phyloP scores from a whole-genome alignment of 2,329 filamentous ascomycete genomes.

The Monosporascus sp. region DNA sequence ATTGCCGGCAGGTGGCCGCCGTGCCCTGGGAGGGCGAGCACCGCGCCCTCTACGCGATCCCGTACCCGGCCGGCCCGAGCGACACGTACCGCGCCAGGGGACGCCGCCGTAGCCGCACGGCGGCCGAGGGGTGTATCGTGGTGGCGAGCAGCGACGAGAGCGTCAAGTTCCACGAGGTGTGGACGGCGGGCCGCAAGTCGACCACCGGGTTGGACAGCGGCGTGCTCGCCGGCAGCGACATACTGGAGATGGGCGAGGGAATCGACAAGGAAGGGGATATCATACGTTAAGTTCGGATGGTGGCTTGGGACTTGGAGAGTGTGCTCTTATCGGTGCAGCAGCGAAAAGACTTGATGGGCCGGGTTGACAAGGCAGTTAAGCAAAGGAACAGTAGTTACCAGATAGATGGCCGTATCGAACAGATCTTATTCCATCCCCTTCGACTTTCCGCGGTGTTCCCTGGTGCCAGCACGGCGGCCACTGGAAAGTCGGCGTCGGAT shows the following conservation, averaged over 20 bases:
- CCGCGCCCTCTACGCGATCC: slow-evolving; percentile 79
- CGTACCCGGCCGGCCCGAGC: slow-evolving; percentile 58
- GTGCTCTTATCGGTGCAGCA: no score
- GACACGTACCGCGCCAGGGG: slow-evolving; percentile 44
- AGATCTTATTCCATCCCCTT: no score
- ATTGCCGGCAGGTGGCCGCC: slow-evolving; percentile 76
- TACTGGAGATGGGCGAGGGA: slow-evolving; percentile 75
- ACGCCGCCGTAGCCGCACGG: slow-evolving; percentile 43
- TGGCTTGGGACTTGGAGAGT: no score
- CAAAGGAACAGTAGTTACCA: no score
- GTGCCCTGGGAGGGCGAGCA: slow-evolving; percentile 79
- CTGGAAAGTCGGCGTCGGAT: no score
- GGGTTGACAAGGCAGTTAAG: no score
- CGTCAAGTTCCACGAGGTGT: slow-evolving; percentile 94
- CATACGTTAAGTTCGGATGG: slow-evolving; percentile 52
- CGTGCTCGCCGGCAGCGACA: slow-evolving; percentile 74
- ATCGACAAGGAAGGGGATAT: slow-evolving; percentile 69
- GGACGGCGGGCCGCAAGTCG: slow-evolving; percentile 59
- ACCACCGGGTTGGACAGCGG: slow-evolving; percentile 47
- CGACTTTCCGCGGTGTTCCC: no score
- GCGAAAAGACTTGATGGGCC: no score
- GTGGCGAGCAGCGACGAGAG: slow-evolving; percentile 88
- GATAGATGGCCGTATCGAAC: no score
- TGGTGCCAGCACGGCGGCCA: no score
- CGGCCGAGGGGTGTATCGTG: slow-evolving; percentile 76